Evolutionary conservation across 345 rosid species (phyloP), one percentile per base, ranked within the genome.

Genomic region (Brassica incana): DNA sequence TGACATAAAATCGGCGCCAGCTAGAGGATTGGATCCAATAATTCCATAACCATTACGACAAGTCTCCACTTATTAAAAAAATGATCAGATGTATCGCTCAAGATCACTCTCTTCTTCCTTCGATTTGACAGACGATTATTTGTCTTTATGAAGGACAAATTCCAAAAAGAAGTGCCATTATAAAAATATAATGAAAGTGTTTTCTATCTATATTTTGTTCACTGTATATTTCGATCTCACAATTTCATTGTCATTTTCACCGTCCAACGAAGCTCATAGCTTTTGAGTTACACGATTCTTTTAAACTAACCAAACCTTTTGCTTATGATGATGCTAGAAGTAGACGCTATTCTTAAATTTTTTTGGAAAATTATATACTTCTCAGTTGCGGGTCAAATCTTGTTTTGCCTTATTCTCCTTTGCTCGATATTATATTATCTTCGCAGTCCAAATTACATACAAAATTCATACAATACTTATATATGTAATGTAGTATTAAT

Each of bases 1-100:
- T 15, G 65, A 52, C 14, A 5, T 54, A 3, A 2, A 78, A 72
- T 72, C 62, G 81, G 81, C 73, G 77, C 77, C 77, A 61, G 48
- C 45, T 0, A 2, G 14, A 14, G 15, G 54, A 48, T 30, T 52
- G 58, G 54, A 15, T 48, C 54, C 54, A 48, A 48, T 48, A 48
- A 48, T 48, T 48, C 14, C 54, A 48, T 48, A 12, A 48, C 54
- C 15, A 48, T 48, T 48, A 48, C 54, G 54, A 12, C 54, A 48
- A 48, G 52, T 45, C 52, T 40, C 52, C 52, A 45, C 4, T 45
- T 45, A 45, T 45, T 45, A 11, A 11, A 48, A 48, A 48, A 48
- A 1, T 14, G 54, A 1, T 15, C 15, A 48, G 16, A 48, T 12
- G 54, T 48, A 48, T 48, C 54, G 14, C 54, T 14, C 54, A 48